Base-by-base conservation (phyloP, 140 eudicot species). In the Oenanthe javanica region DNA sequence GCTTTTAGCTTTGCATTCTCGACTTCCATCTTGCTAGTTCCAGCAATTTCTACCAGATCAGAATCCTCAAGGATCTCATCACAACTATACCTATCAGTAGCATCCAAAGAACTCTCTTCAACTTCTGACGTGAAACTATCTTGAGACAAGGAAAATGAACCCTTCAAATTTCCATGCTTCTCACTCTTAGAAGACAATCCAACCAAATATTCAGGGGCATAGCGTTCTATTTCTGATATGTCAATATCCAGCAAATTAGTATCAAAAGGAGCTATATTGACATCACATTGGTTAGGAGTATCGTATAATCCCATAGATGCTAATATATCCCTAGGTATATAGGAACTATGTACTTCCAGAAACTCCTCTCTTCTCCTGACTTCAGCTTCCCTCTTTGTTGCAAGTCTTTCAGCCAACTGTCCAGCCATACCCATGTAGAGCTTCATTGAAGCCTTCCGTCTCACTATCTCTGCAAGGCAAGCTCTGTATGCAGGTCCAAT, bases 381-480 rank as follows among this genome's bases (percentile, higher is more conserved):
- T 87, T 94, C 99, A 54, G 84, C 79, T 61, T 92, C 95, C 85
- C 97, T 82, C 87, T 87, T 93, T n/a, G 87, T 77, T 8, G 99
- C 99, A 69, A 94, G 95, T 59, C 87, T 84, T 86, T 94, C 99
- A 0, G 99, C 99, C 87, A 94, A 80, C 25, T 89, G 94, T 54
- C 99, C 99, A 48, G 97, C 99, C 91, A 88, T 92, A 79, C 99
- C 99, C 97, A 94, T 94, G 81, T 92, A 94, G 80, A 94, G 93
- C 82, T 94, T 94, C 99, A 90, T 92, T 1, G 91, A 82, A 1
- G 97, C 93, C 89, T 90, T 94, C 89, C 99, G 89, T 84, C 97
- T 88, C 64, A 92, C 99, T 23, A 94, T 84, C 83, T 94, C 99
- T 0, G 97, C 97, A 76, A 94, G 92, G 84, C 99, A 92, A 0